Conservation (phyloP, 768 basidiomycete species). For the Hemileccinum rubropunctum region DNA sequence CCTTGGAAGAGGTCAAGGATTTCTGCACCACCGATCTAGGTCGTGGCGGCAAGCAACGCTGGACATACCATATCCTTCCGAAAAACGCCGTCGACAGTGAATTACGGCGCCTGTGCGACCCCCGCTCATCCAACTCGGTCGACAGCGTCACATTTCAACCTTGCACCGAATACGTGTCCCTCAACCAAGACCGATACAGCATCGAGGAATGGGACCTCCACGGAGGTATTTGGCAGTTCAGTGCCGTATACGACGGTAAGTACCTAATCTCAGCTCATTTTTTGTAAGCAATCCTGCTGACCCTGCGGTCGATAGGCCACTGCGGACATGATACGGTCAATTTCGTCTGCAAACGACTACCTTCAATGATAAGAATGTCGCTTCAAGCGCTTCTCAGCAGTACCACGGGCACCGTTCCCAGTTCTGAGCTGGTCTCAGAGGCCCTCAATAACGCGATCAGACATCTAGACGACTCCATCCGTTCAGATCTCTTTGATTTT, state of each 20-base stretch:
- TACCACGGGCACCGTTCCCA: slow-evolving; percentile 16
- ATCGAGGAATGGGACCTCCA: slow-evolving; percentile 41
- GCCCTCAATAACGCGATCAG: slow-evolving; percentile 38
- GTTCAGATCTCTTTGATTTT: slow-evolving; percentile 41
- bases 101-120: slow-evolving; percentile 37
- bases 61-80: slow-evolving; percentile 50
- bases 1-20: slow-evolving; percentile 52
- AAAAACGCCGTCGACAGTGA: slow-evolving; percentile 41
- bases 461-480: slow-evolving; percentile 42
- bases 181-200: slow-evolving; percentile 42
- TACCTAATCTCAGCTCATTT: slow-evolving; percentile 26
- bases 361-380: slow-evolving; percentile 38
- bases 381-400: slow-evolving; percentile 36
- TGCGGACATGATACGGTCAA: slow-evolving; percentile 48
- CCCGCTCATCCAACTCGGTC: slow-evolving; percentile 31
- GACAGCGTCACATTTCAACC: slow-evolving; percentile 47
- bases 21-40: slow-evolving; percentile 55
- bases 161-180: slow-evolving; percentile 32
- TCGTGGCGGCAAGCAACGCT: slow-evolving; percentile 46
- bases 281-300: slow-evolving; percentile 26
- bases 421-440: slow-evolving; percentile 37
- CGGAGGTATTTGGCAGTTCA: slow-evolving; percentile 42
- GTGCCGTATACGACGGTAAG: slow-evolving; percentile 49
- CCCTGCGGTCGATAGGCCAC: slow-evolving; percentile 36
- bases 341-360: slow-evolving; percentile 39